Conservation (phyloP, 306 rosid genomes). For the Glycine tomentella region DNA sequence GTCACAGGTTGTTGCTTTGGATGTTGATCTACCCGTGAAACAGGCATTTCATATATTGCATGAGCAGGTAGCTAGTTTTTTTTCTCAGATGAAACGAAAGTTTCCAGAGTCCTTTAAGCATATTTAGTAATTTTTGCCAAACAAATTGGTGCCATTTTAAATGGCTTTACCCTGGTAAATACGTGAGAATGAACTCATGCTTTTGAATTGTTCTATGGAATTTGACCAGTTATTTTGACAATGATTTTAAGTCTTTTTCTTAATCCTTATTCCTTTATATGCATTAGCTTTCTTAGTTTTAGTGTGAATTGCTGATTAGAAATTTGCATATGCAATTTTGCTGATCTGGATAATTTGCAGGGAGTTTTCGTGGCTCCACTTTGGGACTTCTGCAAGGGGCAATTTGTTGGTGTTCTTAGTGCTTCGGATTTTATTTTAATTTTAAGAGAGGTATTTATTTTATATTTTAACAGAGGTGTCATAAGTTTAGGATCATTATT, state of each 20-base stretch:
- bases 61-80: slow-evolving; percentile 69
- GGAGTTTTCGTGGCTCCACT: slow-evolving; percentile 91
- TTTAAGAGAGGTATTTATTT: slow-evolving; percentile 78
- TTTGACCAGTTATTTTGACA: slow-evolving; percentile 22
- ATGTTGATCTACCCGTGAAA: slow-evolving; percentile 88
- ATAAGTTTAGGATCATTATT: slow-evolving; percentile 34
- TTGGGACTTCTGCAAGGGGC: slow-evolving; percentile 83
- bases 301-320: slow-evolving; percentile 42
- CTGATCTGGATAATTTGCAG: slow-evolving; percentile 57
- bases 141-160: slow-evolving; percentile 13
- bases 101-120: slow-evolving; percentile 20
- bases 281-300: neutral
- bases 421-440: slow-evolving; percentile 87
- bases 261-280: slow-evolving; percentile 5
- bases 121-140: slow-evolving; percentile 21
- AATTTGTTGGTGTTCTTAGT: slow-evolving; percentile 91
- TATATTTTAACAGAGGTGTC: slow-evolving; percentile 64
- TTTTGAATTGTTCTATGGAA: slow-evolving; percentile 23
- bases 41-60: slow-evolving; percentile 92
- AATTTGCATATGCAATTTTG: slow-evolving; percentile 41
- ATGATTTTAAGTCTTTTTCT: slow-evolving; percentile 20
- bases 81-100: neutral
- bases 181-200: neutral
- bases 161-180: slow-evolving; percentile 11
- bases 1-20: slow-evolving; percentile 85